Evolutionary conservation across 1,139 yeast genomes (phyloP).

Genomic region (Sugiyamaella grinbergsii): DNA sequence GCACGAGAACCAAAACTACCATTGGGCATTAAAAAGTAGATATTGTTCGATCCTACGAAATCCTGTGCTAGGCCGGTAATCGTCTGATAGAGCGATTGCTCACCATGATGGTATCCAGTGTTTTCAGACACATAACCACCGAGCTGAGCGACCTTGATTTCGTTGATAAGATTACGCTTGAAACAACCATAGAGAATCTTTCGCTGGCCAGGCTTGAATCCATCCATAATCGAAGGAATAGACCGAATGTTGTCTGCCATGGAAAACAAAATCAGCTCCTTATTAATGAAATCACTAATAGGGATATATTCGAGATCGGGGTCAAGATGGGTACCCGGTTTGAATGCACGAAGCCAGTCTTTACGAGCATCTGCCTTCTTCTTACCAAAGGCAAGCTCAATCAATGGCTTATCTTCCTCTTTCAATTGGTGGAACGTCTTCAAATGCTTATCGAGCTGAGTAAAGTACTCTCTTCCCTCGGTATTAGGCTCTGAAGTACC

Average conservation of each 20-base stretch:
- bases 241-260: slow-evolving; percentile 97
- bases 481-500: slow-evolving; percentile 80
- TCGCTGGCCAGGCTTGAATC: slow-evolving; percentile 96
- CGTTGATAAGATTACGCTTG: slow-evolving; percentile 72
- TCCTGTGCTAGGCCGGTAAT: slow-evolving; percentile 94
- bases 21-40: slow-evolving; percentile 81
- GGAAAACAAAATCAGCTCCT: slow-evolving; percentile 90
- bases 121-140: slow-evolving; percentile 89
- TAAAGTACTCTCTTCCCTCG: slow-evolving; percentile 89
- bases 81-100: slow-evolving; percentile 80
- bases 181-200: slow-evolving; percentile 89
- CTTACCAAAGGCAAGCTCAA: slow-evolving; percentile 93
- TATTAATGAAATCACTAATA: slow-evolving; percentile 89
- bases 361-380: slow-evolving; percentile 97
- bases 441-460: slow-evolving; percentile 81
- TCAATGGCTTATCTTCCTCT: slow-evolving; percentile 75
- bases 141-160: slow-evolving; percentile 87
- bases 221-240: slow-evolving; percentile 92
- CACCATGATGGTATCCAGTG: slow-evolving; percentile 97
- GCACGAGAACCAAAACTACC: slow-evolving; percentile 98
- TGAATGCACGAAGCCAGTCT: slow-evolving; percentile 88
- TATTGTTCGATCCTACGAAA: slow-evolving; percentile 89
- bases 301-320: slow-evolving; percentile 79
- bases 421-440: slow-evolving; percentile 82
- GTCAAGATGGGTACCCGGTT: slow-evolving; percentile 91